phyloP scores from a whole-genome alignment of 2,329 filamentous ascomycete genomes.

The Lanzia echinophila region DNA sequence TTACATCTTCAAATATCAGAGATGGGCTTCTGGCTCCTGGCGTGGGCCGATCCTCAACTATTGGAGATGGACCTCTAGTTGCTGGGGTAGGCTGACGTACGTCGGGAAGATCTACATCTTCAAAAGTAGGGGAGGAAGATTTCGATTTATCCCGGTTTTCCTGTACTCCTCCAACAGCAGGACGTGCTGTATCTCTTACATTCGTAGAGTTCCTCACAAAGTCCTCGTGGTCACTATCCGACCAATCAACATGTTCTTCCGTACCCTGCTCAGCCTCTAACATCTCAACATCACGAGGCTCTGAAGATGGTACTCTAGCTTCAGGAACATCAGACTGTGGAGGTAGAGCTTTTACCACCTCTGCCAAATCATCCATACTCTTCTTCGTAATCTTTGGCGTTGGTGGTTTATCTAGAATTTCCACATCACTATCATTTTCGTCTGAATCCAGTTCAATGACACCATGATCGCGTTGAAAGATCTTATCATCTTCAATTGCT shows the following conservation, averaged over 20 bases:
- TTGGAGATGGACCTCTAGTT: conserved; percentile 27
- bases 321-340: conserved; percentile 23
- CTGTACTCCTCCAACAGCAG: not conserved
- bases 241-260: conserved; percentile 42
- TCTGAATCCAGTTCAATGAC: conserved; percentile 59
- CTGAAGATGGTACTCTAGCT: conserved; percentile 14
- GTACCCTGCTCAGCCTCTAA: conserved; percentile 10
- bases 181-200: not conserved
- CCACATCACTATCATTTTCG: conserved; percentile 40
- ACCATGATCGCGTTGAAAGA: conserved; percentile 41
- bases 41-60: conserved; percentile 44
- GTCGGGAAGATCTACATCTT: conserved; percentile 40
- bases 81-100: not conserved
- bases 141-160: conserved; percentile 16
- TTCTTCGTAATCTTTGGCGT: conserved; percentile 14
- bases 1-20: conserved; percentile 22
- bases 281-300: not conserved
- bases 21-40: conserved; percentile 18
- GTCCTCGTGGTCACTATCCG: conserved; percentile 42
- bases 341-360: conserved; percentile 26
- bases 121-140: conserved; percentile 42
- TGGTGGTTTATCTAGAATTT: conserved; percentile 46
- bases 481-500: conserved; percentile 48
- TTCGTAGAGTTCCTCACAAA: conserved; percentile 14
- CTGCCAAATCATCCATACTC: conserved; percentile 25